Base-by-base conservation (phyloP, 1,284 basidiomycete genomes). In the Austropuccinia psidii region DNA sequence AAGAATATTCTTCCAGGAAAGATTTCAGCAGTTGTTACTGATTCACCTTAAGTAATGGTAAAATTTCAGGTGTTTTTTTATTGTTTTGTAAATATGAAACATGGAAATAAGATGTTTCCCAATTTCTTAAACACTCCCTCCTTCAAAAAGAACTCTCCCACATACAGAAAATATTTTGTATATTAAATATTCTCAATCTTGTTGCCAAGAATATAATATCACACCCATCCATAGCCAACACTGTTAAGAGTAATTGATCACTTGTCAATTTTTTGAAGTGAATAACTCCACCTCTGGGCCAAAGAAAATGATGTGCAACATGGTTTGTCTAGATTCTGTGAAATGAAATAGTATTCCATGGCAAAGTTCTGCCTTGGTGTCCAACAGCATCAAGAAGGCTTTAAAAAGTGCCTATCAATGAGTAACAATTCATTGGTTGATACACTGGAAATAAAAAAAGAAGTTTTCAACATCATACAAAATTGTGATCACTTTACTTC, bases 21-120 rank as follows among this genome's bases (percentile, higher is more conserved):
- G 15, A 52, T 50, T 5, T 3, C 15, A 50, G 5, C 35, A 58
- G 21, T 61, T 33, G 57, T 39, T 0, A 70, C 68, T 33, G 43
- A 70, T 27, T 60, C 68, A 9, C 66, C 54, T 1, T 33, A 35
- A 4, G 15, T n/a, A 1, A 69, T 70, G 68, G 11, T 61, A 1
- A 70, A 70, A 31, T 29, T 70, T 41, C 37, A 41, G 27, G 68
- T 70, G 55, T 61, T 4, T 24, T 52, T 54, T 49, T 49, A n/a
- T n/a, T 43, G 17, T 11, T 55, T 8, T 17, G 29, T n/a, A 2
- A 31, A 21, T n/a, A n/a, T n/a, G n/a, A n/a, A n/a, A n/a, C n/a
- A n/a, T n/a, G n/a, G n/a, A n/a, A n/a, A n/a, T n/a, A n/a, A n/a
- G n/a, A n/a, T n/a, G n/a, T n/a, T n/a, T n/a, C n/a, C n/a, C n/a